Evolutionary conservation across 371 early-diverging fungal genomes (phyloP).

Genomic region (Chytridium lagenaria): DNA sequence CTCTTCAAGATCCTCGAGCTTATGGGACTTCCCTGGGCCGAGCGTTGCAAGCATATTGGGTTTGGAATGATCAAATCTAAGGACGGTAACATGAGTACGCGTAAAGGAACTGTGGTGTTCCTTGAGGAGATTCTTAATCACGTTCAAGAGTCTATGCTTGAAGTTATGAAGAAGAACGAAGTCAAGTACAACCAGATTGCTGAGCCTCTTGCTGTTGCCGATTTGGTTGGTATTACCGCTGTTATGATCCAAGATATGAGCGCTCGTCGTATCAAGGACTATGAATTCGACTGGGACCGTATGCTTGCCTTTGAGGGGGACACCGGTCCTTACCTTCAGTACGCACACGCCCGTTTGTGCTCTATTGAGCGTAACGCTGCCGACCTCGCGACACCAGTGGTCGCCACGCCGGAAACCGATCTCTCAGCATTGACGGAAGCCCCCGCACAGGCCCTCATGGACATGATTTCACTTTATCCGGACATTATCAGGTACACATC

Average conservation of each 20-base stretch:
- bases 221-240: slow-evolving; percentile 80
- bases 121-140: slow-evolving; percentile 96
- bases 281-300: slow-evolving; percentile 94
- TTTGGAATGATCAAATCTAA: slow-evolving; percentile 93
- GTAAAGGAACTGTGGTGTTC: slow-evolving; percentile 98
- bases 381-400: slow-evolving; percentile 18
- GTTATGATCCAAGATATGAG: slow-evolving; percentile 97
- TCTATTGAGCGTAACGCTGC: slow-evolving; percentile 82
- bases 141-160: slow-evolving; percentile 92
- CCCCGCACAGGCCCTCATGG: slow-evolving; percentile 75
- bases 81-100: slow-evolving; percentile 94
- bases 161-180: slow-evolving; percentile 91
- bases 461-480: slow-evolving; percentile 89
- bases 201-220: slow-evolving; percentile 78
- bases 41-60: slow-evolving; percentile 88
- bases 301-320: slow-evolving; percentile 98
- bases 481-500: slow-evolving; percentile 68
- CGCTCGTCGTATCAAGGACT: slow-evolving; percentile 96
- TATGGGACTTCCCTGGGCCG: slow-evolving; percentile 81
- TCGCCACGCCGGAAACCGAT: slow-evolving; percentile 31
- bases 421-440: slow-evolving; percentile 68
- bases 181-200: slow-evolving; percentile 84
- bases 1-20: slow-evolving; percentile 93
- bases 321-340: slow-evolving; percentile 99
- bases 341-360: slow-evolving; percentile 94